Evolutionary conservation across 148 eudicot species (phyloP), one percentile per base, ranked within the genome.

Genomic region (Camellia sinensis): DNA sequence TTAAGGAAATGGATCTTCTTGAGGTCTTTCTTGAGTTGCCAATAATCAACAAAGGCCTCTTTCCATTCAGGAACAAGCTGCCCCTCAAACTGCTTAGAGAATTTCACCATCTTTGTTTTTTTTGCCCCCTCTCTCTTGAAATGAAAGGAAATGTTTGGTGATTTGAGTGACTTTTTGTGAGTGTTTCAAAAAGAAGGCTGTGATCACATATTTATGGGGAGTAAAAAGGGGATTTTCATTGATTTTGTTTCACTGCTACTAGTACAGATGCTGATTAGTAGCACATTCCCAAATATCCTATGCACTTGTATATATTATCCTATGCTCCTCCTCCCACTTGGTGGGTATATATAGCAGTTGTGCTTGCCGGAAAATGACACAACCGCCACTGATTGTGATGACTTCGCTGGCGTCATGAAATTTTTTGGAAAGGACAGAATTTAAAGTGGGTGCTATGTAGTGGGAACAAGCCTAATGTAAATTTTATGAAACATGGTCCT

Each of bases 61-160:
- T 92, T 93, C 99, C 99, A 96, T 84, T 96, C 99, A 1, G 95
- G 98, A 59, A 96, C 90, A 5, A 93, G 86, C 63, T 96, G 99
- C 2, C 87, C 95, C 86, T 96, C 98, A 64, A 89, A 93, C 75
- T 96, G 98, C 79, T 91, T 96, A 3, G 95, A 90, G 82, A 96
- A 93, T 68, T 94, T 91, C 77, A 89, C 91, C 96, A 90, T 90
- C 69, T 83, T 44, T 41, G 9, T 17, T 7, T 9, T 22, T 13
- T 11, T 22, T 9, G 46, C 12, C 6, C 19, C 57, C 6, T 48
- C 7, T 63, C 48, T 65, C 0, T 3, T 0, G 21, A 61, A 77
- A 50, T 45, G 45, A 50, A 53, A 62, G 37, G 37, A 29, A 29
- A 29, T 29, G 37, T 29, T 29, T 29, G 37, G 37, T 29, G 37